These are phyloP conservation scores for Salix viminalis DNA, from an alignment of 345 rosid species.

Conservation along the genomic window DNA sequence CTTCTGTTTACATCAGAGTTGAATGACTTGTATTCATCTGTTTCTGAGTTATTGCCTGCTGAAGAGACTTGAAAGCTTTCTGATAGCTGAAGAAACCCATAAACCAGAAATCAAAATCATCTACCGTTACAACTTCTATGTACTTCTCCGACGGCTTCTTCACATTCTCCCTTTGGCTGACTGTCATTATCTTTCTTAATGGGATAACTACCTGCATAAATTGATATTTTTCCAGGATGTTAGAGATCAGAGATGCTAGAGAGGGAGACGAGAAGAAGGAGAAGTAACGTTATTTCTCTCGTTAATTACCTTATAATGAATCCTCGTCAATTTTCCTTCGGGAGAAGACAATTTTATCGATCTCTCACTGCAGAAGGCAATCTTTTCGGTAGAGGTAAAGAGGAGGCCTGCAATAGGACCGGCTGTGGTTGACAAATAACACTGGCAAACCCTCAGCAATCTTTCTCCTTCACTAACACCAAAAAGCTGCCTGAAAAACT, in stretches of 20 bases:
- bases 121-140: constrained; percentile 58
- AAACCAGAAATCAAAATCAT: constrained; percentile 83
- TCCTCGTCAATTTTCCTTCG: constrained; percentile 27
- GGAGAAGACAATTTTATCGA: constrained; percentile 34
- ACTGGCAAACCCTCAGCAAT: constrained; percentile 41
- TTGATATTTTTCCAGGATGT: background rate
- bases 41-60: constrained; percentile 39
- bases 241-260: background rate
- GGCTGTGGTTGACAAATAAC: constrained; percentile 43
- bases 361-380: constrained; percentile 50
- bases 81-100: constrained; percentile 76
- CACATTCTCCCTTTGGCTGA: constrained; percentile 44
- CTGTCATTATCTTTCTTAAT: constrained; percentile 45
- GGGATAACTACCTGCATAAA: constrained; percentile 52
- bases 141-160: constrained; percentile 72
- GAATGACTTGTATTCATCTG: constrained; percentile 22
- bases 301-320: constrained; percentile 42
- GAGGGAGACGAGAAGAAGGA: too few relatives aligned
- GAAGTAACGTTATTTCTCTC: background rate
- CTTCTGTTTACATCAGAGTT: constrained; percentile 14
- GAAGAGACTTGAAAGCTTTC: constrained; percentile 59
- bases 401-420: constrained; percentile 55
- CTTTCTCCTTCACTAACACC: constrained; percentile 35
- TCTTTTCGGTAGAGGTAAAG: constrained; percentile 38
- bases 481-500: constrained; percentile 41